Evolutionary conservation across 2,329 filamentous ascomycete genomes (phyloP).

Genomic region (Alternaria triticina): DNA sequence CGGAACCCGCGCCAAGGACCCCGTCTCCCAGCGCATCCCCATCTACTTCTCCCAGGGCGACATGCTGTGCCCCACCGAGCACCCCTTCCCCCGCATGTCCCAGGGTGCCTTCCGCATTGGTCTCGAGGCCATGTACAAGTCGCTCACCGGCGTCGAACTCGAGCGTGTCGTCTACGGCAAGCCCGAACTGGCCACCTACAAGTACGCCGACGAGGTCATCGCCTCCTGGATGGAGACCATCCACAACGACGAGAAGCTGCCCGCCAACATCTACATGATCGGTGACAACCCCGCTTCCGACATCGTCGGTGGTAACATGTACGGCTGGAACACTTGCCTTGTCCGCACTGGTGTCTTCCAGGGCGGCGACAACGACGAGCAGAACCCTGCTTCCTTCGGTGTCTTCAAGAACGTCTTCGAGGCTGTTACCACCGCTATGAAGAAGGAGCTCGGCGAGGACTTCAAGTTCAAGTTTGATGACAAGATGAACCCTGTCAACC

Average conservation of each 20-base stretch:
- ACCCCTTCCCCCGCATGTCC: slow-evolving; percentile 72
- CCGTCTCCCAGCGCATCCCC: slow-evolving; percentile 69
- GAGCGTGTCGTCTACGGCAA: slow-evolving; percentile 80
- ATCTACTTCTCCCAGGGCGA: slow-evolving; percentile 76
- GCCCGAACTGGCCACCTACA: slow-evolving; percentile 77
- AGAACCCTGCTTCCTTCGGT: slow-evolving; percentile 79
- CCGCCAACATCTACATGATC: slow-evolving; percentile 76
- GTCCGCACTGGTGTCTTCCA: slow-evolving; percentile 81
- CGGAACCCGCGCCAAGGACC: slow-evolving; percentile 69
- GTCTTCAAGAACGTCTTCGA: slow-evolving; percentile 77
- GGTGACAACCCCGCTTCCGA: slow-evolving; percentile 77
- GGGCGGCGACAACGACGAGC: slow-evolving; percentile 75
- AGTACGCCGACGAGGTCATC: slow-evolving; percentile 77
- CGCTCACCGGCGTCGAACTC: slow-evolving; percentile 71
- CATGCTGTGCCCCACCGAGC: slow-evolving; percentile 63
- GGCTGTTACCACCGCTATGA: slow-evolving; percentile 70
- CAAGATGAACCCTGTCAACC: slow-evolving; percentile 70
- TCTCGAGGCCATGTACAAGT: slow-evolving; percentile 75
- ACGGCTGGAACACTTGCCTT: slow-evolving; percentile 81
- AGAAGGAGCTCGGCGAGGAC: slow-evolving; percentile 73
- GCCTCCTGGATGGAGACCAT: slow-evolving; percentile 77
- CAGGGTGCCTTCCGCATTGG: slow-evolving; percentile 78
- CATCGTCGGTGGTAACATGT: slow-evolving; percentile 79
- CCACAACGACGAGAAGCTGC: slow-evolving; percentile 73
- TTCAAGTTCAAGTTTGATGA: slow-evolving; percentile 77